Evolutionary conservation across 768 basidiomycete species (phyloP).

Genomic region (Aureoboletus auriporus): DNA sequence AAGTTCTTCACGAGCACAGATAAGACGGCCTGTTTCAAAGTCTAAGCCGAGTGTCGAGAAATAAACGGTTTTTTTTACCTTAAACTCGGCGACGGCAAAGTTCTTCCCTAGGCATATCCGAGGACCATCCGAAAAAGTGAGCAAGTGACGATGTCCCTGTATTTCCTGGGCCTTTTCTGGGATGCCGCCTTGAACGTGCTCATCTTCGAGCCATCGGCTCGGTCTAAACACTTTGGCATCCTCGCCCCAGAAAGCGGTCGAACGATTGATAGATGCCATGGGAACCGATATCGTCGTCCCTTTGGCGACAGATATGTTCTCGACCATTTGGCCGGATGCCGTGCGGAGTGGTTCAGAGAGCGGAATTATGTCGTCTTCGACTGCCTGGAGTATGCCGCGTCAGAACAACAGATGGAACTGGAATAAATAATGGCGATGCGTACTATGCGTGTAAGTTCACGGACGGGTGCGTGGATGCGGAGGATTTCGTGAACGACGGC

Average conservation of each 20-base stretch:
- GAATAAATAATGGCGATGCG: neutral
- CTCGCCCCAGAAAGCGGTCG: slow-evolving; percentile 55
- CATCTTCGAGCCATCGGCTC: slow-evolving; percentile 53
- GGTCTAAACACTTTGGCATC: slow-evolving; percentile 58
- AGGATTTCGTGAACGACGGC: slow-evolving; percentile 45
- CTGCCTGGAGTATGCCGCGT: slow-evolving; percentile 30
- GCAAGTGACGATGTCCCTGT: slow-evolving; percentile 46
- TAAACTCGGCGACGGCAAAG: slow-evolving; percentile 42
- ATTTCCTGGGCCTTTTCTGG: slow-evolving; percentile 34
- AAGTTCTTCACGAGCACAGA: slow-evolving; percentile 42
- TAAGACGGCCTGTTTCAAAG: slow-evolving; percentile 34
- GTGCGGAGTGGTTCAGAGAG: slow-evolving; percentile 47
- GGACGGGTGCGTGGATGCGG: slow-evolving; percentile 39
- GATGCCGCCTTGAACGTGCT: slow-evolving; percentile 12
- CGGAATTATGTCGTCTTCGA: slow-evolving; percentile 56
- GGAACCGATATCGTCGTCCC: slow-evolving; percentile 43
- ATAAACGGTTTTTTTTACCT: slow-evolving; percentile 14
- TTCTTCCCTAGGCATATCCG: slow-evolving; percentile 46
- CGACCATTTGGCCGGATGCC: slow-evolving; percentile 35
- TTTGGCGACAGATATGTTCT: slow-evolving; percentile 40
- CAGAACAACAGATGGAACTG: neutral
- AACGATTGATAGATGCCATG: slow-evolving; percentile 45
- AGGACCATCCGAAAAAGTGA: slow-evolving; percentile 51
- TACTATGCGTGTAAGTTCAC: slow-evolving; percentile 16
- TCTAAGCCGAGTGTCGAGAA: neutral